A percentile compares a stretch with the other conserved stretches of the same genome.
Evolutionary conservation across 208 protist genomes (phyloP).

Genomic region (Crithidia sp.): DNA sequence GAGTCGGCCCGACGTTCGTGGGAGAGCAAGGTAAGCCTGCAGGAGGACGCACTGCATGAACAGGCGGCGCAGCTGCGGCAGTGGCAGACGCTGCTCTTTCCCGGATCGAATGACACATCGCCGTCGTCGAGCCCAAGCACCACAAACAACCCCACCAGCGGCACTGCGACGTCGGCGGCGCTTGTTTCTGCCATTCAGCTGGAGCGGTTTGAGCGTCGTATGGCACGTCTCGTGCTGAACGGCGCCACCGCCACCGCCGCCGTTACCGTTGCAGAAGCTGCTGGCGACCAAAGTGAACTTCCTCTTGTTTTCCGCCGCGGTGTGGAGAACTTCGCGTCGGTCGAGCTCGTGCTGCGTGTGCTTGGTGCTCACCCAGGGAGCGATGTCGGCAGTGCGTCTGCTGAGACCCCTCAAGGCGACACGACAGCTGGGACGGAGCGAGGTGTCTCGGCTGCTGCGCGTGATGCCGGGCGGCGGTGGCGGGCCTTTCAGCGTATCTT

Average conservation of each 20-base stretch:
- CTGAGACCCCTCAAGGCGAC: not conserved
- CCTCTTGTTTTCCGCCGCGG: conserved; percentile 64
- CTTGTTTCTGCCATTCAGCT: conserved; percentile 33
- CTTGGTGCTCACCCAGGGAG: not conserved
- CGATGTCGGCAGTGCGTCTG: not conserved
- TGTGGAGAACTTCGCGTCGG: conserved; percentile 58
- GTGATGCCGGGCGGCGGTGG: conserved; percentile 51
- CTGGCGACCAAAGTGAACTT: conserved; percentile 22
- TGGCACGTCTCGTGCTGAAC: conserved; percentile 47
- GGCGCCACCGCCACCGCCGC: conserved; percentile 19
- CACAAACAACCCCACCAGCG: not conserved
- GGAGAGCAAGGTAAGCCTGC: conserved; percentile 33
- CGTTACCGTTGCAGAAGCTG: conserved; percentile 20
- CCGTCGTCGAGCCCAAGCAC: too few species aligned
- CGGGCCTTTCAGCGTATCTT: conserved; percentile 69
- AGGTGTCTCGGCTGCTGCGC: not conserved
- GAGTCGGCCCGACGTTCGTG: conserved; percentile 26
- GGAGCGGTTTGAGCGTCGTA: conserved; percentile 54
- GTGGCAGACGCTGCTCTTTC: conserved; percentile 19
- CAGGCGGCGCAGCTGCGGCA: conserved; percentile 27
- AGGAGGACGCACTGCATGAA: conserved; percentile 21
- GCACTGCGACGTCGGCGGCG: not conserved
- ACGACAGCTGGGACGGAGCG: not conserved
- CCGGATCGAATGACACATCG: not conserved
- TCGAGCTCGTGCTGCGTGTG: conserved; percentile 58